Conservation (phyloP, 768 basidiomycete genomes). For the Boletus speciosus region DNA sequence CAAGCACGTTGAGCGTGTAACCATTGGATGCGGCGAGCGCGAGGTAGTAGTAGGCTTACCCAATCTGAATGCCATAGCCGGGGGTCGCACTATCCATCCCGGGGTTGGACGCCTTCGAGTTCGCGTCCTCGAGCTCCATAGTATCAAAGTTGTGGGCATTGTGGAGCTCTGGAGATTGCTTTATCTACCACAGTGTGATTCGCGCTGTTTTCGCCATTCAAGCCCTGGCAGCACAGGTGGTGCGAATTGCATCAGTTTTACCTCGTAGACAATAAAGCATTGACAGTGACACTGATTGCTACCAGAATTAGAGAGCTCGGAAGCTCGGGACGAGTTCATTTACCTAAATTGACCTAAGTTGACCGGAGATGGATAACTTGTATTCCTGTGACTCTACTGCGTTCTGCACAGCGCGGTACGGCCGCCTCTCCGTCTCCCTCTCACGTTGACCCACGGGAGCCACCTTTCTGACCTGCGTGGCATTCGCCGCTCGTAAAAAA, state of each 20-base stretch:
- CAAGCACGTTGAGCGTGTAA: not conserved
- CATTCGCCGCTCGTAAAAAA: not conserved
- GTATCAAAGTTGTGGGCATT: not conserved
- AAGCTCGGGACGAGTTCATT: no score
- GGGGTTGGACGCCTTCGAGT: conserved; percentile 13
- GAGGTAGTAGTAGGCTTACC: not conserved
- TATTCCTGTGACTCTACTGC: no score
- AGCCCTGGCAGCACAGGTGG: not conserved
- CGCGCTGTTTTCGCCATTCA: conserved; percentile 24
- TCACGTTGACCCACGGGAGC: no score
- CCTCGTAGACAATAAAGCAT: no score
- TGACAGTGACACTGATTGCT: no score
- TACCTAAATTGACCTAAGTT: no score
- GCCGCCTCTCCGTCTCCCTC: no score
- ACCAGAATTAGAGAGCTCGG: no score
- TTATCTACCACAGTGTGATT: not conserved
- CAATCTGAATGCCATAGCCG: conserved; percentile 30
- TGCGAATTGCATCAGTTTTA: no score
- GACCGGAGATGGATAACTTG: no score
- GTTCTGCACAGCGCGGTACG: no score
- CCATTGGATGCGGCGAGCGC: not conserved
- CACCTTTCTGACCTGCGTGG: not conserved
- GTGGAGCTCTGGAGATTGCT: not conserved
- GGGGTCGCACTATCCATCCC: conserved; percentile 9
- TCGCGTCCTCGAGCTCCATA: conserved; percentile 19